phyloP scores from a whole-genome alignment of 768 basidiomycete genomes.

The Candolleomyces aberdarensis region DNA sequence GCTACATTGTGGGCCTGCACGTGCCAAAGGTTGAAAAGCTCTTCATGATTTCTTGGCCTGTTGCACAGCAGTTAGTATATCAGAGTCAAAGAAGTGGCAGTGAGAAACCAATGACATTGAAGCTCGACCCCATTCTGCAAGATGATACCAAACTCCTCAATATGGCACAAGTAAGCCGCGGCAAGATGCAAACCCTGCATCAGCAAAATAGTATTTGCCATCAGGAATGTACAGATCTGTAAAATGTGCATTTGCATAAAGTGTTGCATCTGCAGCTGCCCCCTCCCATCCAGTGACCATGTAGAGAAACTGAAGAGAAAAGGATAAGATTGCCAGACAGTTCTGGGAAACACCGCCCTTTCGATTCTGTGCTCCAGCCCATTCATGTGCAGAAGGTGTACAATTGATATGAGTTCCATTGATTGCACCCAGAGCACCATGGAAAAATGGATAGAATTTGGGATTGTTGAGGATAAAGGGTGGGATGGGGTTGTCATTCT shows the following conservation, averaged over 20 bases:
- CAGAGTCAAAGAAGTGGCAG: too few relatives aligned
- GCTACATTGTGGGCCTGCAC: constrained; percentile 35
- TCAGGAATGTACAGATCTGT: constrained; percentile 8
- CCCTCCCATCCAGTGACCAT: constrained; percentile 40
- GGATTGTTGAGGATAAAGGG: constrained; percentile 18
- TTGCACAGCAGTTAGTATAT: too few relatives aligned
- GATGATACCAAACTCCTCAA: constrained; percentile 27
- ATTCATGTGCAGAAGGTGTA: constrained; percentile 14
- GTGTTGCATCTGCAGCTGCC: constrained; percentile 28
- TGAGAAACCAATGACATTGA: too few relatives aligned
- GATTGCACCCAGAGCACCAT: constrained; percentile 23
- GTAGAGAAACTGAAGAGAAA: constrained; percentile 34
- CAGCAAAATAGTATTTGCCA: constrained; percentile 23
- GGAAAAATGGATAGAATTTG: constrained; percentile 23
- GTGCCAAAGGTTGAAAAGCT: constrained; percentile 42
- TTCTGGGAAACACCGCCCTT: constrained; percentile 38
- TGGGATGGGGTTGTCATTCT: constrained; percentile 12
- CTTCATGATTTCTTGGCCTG: constrained; percentile 33
- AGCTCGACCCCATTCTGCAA: constrained; percentile 27
- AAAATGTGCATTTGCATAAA: constrained; percentile 29
- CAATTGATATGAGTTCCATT: constrained; percentile 30
- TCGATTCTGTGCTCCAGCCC: constrained; percentile 16
- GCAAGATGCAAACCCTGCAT: constrained; percentile 26
- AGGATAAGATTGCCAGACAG: constrained; percentile 29
- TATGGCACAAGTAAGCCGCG: constrained; percentile 30